Base-by-base conservation (phyloP, 2,329 filamentous ascomycete species). In the Dendrostoma leiphaemia region DNA sequence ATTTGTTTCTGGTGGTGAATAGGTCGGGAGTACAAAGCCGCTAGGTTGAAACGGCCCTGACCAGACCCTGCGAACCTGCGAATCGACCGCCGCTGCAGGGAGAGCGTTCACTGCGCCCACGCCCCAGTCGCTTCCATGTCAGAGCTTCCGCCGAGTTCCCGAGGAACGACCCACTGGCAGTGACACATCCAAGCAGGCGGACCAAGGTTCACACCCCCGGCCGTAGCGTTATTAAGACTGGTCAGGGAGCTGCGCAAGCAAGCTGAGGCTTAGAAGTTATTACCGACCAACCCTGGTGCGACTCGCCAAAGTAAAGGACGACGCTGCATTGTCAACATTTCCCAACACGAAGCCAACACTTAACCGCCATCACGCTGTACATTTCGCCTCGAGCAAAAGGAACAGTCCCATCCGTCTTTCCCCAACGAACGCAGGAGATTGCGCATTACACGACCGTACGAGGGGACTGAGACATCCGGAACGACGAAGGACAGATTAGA, bases 251-350 rank as follows among this genome's bases (percentile, higher is more conserved):
- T 54, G 55, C 51, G 46, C 51, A 54, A 57, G 46, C 51, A 54
- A 57, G 47, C 47, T 54, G 55, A 57, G 55, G 55, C 51, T 54
- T 57, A 54, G 51, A 54, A 57, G 45, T 45, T 40, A 32, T 46
- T 53, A 37, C 46, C 54, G 47, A 57, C 51, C 47, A 40, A 47
- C 47, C 47, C 41, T 21, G 15, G 32, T 19, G 31, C 29, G 21
- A n/a, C 44, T 47, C 21, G 23, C 28, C 19, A 35, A 35, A 15
- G 13, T n/a, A 9, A 17, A n/a, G 32, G 4, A 10, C 40, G 23
- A 23, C 23, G 10, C 31, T 15, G 38, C 26, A 19, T 3, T 29
- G 26, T 35, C 29, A 21, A 47, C 29, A 32, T 12, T 47, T 17
- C 21, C 29, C 12, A 28, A 47, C 21, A 15, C 13, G 2, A 15